Conservation (phyloP, 164 flowering plant species). For the Chimonanthus praecox region DNA sequence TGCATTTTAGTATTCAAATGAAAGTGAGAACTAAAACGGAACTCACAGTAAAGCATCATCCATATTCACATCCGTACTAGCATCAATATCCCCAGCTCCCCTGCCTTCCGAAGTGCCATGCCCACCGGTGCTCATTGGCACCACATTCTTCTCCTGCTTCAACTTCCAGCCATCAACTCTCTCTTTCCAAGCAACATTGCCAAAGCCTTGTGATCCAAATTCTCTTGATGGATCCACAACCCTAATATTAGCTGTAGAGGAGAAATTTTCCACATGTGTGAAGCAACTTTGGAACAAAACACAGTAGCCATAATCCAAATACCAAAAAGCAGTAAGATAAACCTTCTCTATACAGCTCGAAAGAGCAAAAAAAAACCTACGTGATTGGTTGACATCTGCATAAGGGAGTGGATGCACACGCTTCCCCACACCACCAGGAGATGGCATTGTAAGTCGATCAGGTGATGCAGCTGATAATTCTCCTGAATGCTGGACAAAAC, state of each 20-base stretch:
- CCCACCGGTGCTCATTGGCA: conserved; percentile 51
- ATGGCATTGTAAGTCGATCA: conserved; percentile 70
- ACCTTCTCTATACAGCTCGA: background rate
- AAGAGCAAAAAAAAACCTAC: conserved; percentile 19
- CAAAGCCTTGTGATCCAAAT: conserved; percentile 65
- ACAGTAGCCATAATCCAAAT: background rate
- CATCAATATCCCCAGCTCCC: conserved; percentile 39
- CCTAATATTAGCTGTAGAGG: conserved; percentile 64
- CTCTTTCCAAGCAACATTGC: conserved; percentile 64
- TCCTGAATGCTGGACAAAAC: conserved; percentile 63
- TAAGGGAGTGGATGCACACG: conserved; percentile 47
- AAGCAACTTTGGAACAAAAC: background rate
- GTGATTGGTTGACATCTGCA: conserved; percentile 44
- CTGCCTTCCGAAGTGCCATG: conserved; percentile 71
- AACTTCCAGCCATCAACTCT: conserved; percentile 56
- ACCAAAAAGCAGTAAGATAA: background rate
- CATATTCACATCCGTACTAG: conserved; percentile 28
- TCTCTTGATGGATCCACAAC: conserved; percentile 71
- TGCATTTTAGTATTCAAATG: background rate
- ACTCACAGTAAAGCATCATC: conserved; percentile 39
- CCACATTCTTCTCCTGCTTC: conserved; percentile 47
- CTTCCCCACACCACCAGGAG: conserved; percentile 54
- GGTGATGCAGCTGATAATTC: conserved; percentile 89
- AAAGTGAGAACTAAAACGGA: background rate
- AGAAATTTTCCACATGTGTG: background rate